Base-by-base conservation (phyloP, 1,139 yeast genomes). In the Geotrichum bryndzae region DNA sequence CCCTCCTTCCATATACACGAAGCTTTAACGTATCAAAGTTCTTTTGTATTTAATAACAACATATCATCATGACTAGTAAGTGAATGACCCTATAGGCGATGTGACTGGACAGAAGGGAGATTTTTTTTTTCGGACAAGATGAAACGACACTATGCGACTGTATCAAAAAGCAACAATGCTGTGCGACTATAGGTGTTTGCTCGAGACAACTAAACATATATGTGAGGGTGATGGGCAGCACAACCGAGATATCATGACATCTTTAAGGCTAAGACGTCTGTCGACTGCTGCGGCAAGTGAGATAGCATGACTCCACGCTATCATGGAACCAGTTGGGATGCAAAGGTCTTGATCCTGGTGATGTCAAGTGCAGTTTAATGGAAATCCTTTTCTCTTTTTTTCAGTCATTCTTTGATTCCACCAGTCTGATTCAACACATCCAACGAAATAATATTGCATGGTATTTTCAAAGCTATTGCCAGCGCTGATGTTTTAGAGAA, bases 31-130 rank as follows among this genome's bases (percentile, higher is more conserved):
- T 41, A 41, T 41, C 46, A 51, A 56, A 51, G 50, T 35, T 18
- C 50, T 54, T 54, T 38, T 57, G 53, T 60, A 53, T 54, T 27
- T 54, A 60, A 54, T 58, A 52, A 56, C 65, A 60, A 63, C 60
- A 63, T 58, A 55, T 61, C 46, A 60, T 56, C 58, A 63, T 63
- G 65, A 63, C 63, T 61, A 63, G 65, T 63, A 63, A 63, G 65
- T 63, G 60, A 41, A 55, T 50, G 18, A 27, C 46, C 3, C 38
- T 22, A 27, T 51, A 7, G 7, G 2, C 45, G 27, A 7, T 25
- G 38, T 22, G 25, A 29, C 46, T 45, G 31, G 8, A 41, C 18
- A 22, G 46, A 41, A 41, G 46, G 46, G 46, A 41, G 46, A 41
- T 11, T 15, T 41, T 41, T 41, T 41, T 18, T 18, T 18, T 18